Evolutionary conservation across 805 yeast species (phyloP), one percentile per base, ranked within the genome.

Genomic region (Isabelozyma rhagii): DNA sequence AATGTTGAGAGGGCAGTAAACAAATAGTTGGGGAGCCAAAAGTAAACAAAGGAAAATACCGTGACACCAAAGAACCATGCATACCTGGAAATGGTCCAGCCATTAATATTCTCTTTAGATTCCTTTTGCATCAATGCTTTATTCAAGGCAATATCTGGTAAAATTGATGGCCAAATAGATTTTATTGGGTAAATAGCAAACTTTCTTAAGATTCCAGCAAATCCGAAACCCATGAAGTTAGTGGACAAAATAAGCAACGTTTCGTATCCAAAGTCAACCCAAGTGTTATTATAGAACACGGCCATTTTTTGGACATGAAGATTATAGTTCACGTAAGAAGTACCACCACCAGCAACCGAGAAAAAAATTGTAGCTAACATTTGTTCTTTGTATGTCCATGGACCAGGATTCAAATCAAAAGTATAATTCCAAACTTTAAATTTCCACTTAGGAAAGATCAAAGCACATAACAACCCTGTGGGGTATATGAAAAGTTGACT

Each of bases 301-400:
- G 52, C 51, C 38, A 59, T 31, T 49, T 63, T 69, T 49, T 52
- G 57, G 8, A 56, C 59, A 14, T 53, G 55, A 43, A 62, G 58
- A 47, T 60, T 61, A 44, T 43, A 57, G 3, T 52, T 34, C 11
- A 55, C 60, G 29, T 51, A 68, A 42, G 61, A 25, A 11, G 45
- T 21, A 13, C 18, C 17, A 15, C 45, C 51, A 46, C 64, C 61
- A 46, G 64, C 61, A 41, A 31, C 17, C 63, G 51, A 51, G 64
- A 50, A 57, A 54, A 58, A 69, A 28, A 75, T 58, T 6, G 89
- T 80, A 1, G 85, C 72, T 51, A 85, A 72, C 83, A 83, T 81
- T 61, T 84, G 89, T 57, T 84, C 89, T 59, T 84, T 84, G 53
- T 63, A 71, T 28, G 73, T 68, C 85, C 87, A 48, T 21, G 47